Base-by-base conservation (phyloP, 2,329 filamentous ascomycete species). In the Aureobasidium mangrovei region DNA sequence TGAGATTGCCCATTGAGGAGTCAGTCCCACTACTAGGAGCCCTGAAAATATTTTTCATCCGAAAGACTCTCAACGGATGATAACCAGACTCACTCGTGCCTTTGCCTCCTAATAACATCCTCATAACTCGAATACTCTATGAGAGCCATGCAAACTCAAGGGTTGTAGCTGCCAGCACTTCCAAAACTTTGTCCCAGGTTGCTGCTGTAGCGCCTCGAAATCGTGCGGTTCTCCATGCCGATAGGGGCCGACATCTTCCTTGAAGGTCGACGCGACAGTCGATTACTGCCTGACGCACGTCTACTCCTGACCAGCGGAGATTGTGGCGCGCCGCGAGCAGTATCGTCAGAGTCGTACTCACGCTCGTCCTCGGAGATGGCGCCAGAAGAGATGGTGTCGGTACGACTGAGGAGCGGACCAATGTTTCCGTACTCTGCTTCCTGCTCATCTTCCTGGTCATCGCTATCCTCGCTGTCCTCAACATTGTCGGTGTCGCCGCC, bases 201-300 rank as follows among this genome's bases (percentile, higher is more conserved):
- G 31, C 72, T 73, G 56, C 72, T 75, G 53, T 70, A 68, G 27
- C 72, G 58, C 45, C 73, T 63, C 43, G 71, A 65, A 43, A 76
- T 73, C 0, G 72, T 53, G 8, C 49, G 72, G 9, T 64, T 59
- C 4, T 72, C 72, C 71, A 75, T 73, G 1, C 74, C 74, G 33
- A 76, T 66, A 0, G 74, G 74, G 31, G 73, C 69, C 1, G 70
- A 73, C 3, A 69, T 70, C 43, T 65, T 67, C 54, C 72, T 67
- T 53, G 67, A 63, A 6, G 70, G 58, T 27, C 66, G 67, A 40
- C 64, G 63, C 18, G 63, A 63, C 29, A 48, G 49, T 3, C 59
- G 39, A 8, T 41, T 26, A 27, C 36, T 35, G 24, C 7, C 54
- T 53, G 51, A 63, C 38, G 31, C 40, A 18, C 42, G 29, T 12